Evolutionary conservation across 352 stramenopile genomes (phyloP), one percentile per base, ranked within the genome.

Genomic region (Phytophthora parvispora): DNA sequence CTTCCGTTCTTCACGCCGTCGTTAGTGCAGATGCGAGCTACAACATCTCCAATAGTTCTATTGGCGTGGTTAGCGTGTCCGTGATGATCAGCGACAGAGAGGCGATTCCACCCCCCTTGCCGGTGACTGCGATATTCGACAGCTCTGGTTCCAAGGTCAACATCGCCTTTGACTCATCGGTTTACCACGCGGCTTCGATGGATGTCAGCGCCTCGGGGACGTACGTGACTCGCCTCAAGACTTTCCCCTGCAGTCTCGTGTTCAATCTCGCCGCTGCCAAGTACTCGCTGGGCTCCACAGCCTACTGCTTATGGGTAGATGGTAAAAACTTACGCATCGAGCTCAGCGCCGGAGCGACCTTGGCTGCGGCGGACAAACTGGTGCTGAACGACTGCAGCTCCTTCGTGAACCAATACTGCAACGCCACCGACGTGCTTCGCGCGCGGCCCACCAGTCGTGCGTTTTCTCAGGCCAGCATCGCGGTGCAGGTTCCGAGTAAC

Each of bases 171-270:
- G 85, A 92, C 69, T 92, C 84, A 10, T 69, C 50, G 0, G 85
- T 95, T 9, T 95, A 81, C 52, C 87, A 93, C 38, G 83, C 78
- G 0, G 82, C 78, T 9, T 83, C 87, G 0, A 95, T 95, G 87
- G 48, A 69, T 8, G 67, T 91, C 7, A 70, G 67, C 4, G 38
- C 56, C 3, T 71, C 60, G n/a, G 54, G 53, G 0, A 34, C 43
- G 0, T 89, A 83, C 47, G 47, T 77, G 10, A 81, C 78, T 16
- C 69, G 57, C 6, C 34, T 83, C 52, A 83, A 79, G 60, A 69
- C 73, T n/a, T 89, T 92, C 43, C 22, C 65, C 3, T 87, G 84
- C 64, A 63, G 61, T 48, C 51, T 91, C 10, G 69, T 93, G 29
- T 82, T 87, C 49, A 78, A 84, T 32, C 59, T 87, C 1, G 70